Base-by-base conservation (phyloP, 2,329 filamentous ascomycete species). In the Fusarium mundagurra region DNA sequence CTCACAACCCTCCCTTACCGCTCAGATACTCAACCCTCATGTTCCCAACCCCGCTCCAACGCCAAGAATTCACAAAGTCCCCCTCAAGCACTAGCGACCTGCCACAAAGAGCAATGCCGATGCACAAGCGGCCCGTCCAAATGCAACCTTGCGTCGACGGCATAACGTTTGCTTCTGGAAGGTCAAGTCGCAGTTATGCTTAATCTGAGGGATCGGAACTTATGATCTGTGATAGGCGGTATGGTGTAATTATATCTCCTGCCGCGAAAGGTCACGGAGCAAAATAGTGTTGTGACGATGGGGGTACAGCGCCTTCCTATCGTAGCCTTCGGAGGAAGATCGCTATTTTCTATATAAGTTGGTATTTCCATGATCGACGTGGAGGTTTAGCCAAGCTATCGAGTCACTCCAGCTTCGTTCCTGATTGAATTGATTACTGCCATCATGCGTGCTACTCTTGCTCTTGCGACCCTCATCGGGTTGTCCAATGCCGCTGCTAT, bases 31-130 rank as follows among this genome's bases (percentile, higher is more conserved):
- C 8, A 3, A 8, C 12, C 34, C 33, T n/a, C 16, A 17, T 31
- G 50, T 38, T 47, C 24, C n/a, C 43, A 54, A 60, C 71, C 71
- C 71, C 71, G 71, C 71, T 36, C 33, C 11, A 39, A 27, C 38
- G 71, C 71, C 71, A 74, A 74, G 71, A 39, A 43, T 45, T 51
- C 41, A 73, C 62, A 74, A 74, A 74, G 71, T 74, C 47, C 71
- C 71, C 34, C 27, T 53, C 17, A 16, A 33, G 5, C 14, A n/a
- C 22, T 57, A 47, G 57, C 50, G 62, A 74, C 71, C 71, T 74
- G 58, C 71, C 71, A 22, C 34, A 74, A 74, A 31, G 38, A 74
- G 71, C 11, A 47, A 64, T 74, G 50, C 71, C 71, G 71, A 74
- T 71, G 68, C 67, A 54, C 53, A 48, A 50, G 67, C 71, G 71